Conservation (phyloP, 305 asterid genomes). For the Nicotiana rustica region DNA sequence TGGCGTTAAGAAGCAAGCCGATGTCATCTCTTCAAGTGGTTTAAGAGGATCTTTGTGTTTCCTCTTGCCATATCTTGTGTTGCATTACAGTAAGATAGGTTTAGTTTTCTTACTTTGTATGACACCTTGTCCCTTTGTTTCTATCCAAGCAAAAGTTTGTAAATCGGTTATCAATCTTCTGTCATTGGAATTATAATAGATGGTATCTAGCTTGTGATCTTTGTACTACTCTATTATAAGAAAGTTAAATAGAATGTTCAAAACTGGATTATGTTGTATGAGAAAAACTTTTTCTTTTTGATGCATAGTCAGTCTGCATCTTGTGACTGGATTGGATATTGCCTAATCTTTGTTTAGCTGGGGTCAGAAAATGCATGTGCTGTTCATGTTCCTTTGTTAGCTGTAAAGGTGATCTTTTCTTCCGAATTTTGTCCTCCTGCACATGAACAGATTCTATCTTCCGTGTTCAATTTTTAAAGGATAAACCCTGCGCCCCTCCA, state of each 20-base stretch:
- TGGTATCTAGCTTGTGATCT: slow-evolving; percentile 26
- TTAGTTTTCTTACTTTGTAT: background rate
- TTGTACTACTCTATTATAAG: too few species aligned
- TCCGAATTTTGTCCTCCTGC: slow-evolving; percentile 2
- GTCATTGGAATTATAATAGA: slow-evolving; percentile 12
- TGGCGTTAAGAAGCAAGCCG: slow-evolving; percentile 40
- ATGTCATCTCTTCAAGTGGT: slow-evolving; percentile 28
- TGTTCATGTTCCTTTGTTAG: slow-evolving; percentile 27
- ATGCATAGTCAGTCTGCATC: background rate
- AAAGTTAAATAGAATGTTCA: background rate
- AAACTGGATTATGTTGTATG: background rate
- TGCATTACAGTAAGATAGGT: slow-evolving; percentile 19
- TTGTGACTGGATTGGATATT: background rate
- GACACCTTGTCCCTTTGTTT: background rate
- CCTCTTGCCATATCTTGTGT: background rate
- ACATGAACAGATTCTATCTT: slow-evolving; percentile 36
- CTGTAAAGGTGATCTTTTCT: slow-evolving; percentile 44
- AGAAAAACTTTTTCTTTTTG: background rate
- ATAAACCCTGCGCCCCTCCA: background rate
- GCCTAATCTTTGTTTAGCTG: background rate
- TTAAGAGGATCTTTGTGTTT: background rate
- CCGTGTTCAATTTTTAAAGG: background rate
- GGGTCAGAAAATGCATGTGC: background rate
- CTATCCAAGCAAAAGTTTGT: slow-evolving; percentile 34
- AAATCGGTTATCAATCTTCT: slow-evolving; percentile 36